Conservation (phyloP, 768 basidiomycete species). For the Termitomyces sp. region DNA sequence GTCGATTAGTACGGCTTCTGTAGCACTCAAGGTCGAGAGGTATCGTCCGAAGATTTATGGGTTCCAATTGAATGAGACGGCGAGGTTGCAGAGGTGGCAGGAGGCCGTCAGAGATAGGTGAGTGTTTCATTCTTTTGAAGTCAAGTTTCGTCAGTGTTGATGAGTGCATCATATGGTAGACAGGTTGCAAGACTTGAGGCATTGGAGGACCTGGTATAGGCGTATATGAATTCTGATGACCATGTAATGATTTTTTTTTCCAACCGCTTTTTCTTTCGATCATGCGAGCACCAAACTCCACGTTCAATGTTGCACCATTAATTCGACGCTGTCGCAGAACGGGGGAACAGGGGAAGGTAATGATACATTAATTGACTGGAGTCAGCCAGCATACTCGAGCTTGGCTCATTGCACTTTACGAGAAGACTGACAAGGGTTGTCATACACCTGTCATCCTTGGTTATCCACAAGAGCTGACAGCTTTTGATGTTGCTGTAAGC, state of each 20-base stretch:
- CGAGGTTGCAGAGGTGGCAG: conserved; percentile 93
- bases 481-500: no score
- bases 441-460: no score
- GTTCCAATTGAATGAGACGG: conserved; percentile 92
- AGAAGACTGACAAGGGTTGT: no score
- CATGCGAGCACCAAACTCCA: neutral
- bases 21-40: conserved; percentile 85
- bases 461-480: no score
- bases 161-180: conserved; percentile 16
- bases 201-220: conserved; percentile 4
- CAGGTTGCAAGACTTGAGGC: conserved; percentile 45
- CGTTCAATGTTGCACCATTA: neutral
- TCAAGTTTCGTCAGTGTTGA: neutral
- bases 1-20: conserved; percentile 69
- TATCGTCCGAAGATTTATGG: conserved; percentile 95
- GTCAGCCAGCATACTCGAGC: no score
- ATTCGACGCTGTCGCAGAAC: no score
- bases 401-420: no score
- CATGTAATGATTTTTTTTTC: neutral
- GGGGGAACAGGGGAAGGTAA: no score
- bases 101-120: conserved; percentile 86
- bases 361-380: no score
- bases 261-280: neutral
- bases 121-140: conserved; percentile 13
- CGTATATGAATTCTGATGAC: neutral